phyloP scores from a whole-genome alignment of 2,329 filamentous ascomycete species.

The Pseudocercospora vitis region DNA sequence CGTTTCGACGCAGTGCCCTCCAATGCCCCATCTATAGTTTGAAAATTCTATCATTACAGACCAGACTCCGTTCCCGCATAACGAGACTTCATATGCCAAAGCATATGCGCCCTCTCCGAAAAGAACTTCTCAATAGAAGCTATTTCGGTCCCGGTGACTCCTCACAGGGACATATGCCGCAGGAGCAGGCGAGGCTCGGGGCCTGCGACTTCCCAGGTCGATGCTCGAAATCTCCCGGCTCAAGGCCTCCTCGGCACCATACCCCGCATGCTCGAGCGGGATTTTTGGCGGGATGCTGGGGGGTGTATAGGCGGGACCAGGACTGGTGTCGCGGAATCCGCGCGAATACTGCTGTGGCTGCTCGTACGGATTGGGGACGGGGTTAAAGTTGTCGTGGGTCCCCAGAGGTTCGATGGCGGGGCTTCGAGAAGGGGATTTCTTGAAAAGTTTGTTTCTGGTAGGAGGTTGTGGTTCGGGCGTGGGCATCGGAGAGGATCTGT shows the following conservation, averaged over 20 bases:
- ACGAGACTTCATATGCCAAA: not conserved
- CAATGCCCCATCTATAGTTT: no score
- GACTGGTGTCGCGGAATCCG: conserved; percentile 39
- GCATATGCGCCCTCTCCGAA: no score
- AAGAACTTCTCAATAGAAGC: conserved; percentile 29
- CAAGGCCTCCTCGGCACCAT: conserved; percentile 59
- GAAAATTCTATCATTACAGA: no score
- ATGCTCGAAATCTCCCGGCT: conserved; percentile 66
- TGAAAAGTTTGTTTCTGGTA: conserved; percentile 62
- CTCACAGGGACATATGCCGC: conserved; percentile 34
- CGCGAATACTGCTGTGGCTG: conserved; percentile 47
- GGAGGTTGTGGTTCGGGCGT: conserved; percentile 37
- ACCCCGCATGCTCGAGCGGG: conserved; percentile 23
- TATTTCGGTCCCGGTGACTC: conserved; percentile 36
- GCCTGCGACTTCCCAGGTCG: conserved; percentile 40
- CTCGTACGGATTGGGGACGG: conserved; percentile 51
- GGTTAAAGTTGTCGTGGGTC: conserved; percentile 47
- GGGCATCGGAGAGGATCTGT: conserved; percentile 38
- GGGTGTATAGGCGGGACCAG: conserved; percentile 13
- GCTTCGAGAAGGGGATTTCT: conserved; percentile 47
- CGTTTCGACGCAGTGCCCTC: no score
- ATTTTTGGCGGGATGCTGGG: conserved; percentile 26
- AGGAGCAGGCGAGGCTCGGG: conserved; percentile 21
- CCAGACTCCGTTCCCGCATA: not conserved
- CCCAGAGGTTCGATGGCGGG: conserved; percentile 27